phyloP scores from a whole-genome alignment of 768 basidiomycete species.

The Suillus bovinus region DNA sequence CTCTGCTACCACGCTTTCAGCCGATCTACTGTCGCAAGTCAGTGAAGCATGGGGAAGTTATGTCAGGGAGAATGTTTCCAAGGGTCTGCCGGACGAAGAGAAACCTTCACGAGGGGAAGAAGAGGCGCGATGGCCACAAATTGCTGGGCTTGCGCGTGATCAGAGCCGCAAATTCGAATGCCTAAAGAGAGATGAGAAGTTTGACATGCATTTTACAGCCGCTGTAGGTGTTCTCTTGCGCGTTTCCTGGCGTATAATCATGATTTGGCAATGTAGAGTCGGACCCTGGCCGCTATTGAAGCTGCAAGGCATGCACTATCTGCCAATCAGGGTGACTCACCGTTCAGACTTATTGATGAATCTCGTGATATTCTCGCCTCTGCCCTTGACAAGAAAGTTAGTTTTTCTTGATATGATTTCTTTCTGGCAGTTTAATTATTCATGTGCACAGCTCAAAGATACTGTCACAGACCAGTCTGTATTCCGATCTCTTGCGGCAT shows the following conservation, averaged over 20 bases:
- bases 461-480: conserved; percentile 87
- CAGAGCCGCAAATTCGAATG: conserved; percentile 69
- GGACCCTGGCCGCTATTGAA: conserved; percentile 53
- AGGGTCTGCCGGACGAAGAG: conserved; percentile 56
- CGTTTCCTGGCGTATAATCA: conserved; percentile 12
- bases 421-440: conserved; percentile 9
- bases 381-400: conserved; percentile 74
- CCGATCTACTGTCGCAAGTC: conserved; percentile 57
- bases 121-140: conserved; percentile 54
- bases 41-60: conserved; percentile 66
- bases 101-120: conserved; percentile 51
- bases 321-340: conserved; percentile 44
- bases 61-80: conserved; percentile 60
- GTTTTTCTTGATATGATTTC: conserved; percentile 13
- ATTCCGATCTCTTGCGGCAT: conserved; percentile 76
- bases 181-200: conserved; percentile 84
- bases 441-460: conserved; percentile 57
- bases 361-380: conserved; percentile 76
- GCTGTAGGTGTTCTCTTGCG: conserved; percentile 53
- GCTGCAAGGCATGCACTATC: conserved; percentile 46
- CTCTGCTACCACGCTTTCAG: conserved; percentile 54
- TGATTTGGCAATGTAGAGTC: conserved; percentile 39
- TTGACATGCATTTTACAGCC: conserved; percentile 81
- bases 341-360: conserved; percentile 64
- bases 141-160: conserved; percentile 51